phyloP scores from a whole-genome alignment of 179 eudicot species.

The Silene vulgaris region DNA sequence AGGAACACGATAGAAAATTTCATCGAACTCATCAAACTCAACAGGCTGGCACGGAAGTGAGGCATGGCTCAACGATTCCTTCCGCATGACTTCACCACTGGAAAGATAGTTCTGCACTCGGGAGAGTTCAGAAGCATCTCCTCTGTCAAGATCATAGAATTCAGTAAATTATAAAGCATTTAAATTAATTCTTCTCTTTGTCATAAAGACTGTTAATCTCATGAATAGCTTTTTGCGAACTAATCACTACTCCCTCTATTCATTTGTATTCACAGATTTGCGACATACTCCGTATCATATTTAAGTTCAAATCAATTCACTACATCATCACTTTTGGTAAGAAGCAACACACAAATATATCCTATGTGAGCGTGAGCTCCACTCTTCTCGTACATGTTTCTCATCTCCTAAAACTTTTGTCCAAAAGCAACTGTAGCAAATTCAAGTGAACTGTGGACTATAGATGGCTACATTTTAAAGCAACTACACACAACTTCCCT shows the following conservation, averaged over 20 bases:
- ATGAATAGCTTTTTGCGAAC: neutral
- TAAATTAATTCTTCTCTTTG: neutral
- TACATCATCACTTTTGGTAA: too few relatives aligned
- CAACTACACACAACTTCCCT: neutral
- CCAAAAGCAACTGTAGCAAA: too few relatives aligned
- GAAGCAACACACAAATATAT: too few relatives aligned
- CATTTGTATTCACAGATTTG: too few relatives aligned
- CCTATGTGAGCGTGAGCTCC: too few relatives aligned
- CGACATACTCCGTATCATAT: too few relatives aligned
- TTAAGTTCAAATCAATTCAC: neutral
- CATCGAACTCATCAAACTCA: conserved; percentile 35
- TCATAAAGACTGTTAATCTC: conserved; percentile 1
- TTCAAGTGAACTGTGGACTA: too few relatives aligned
- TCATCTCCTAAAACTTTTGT: too few relatives aligned
- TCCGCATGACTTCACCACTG: conserved; percentile 67
- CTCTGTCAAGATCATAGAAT: conserved; percentile 38
- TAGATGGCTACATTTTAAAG: neutral
- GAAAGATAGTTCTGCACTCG: conserved; percentile 47
- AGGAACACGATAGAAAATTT: conserved; percentile 55
- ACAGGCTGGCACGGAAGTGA: conserved; percentile 67
- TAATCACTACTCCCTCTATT: neutral
- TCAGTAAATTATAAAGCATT: neutral
- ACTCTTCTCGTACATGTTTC: too few relatives aligned
- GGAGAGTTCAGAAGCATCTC: conserved; percentile 39
- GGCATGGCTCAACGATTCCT: conserved; percentile 62